These are phyloP conservation scores for Salicornia ramosissima DNA, from an alignment of 148 eudicot genomes.

Conservation along the genomic window DNA sequence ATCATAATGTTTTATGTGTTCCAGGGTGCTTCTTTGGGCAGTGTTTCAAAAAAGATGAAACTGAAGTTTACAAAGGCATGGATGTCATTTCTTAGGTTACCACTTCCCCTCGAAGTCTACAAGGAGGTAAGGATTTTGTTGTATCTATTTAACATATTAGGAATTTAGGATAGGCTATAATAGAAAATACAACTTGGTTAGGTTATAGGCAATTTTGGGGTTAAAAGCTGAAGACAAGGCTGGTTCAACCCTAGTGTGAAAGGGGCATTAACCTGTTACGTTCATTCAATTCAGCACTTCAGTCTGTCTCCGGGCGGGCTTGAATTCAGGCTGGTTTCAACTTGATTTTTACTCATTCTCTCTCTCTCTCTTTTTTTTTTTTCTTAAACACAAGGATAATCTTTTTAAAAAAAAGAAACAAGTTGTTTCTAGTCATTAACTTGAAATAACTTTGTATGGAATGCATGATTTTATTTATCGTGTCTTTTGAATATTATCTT, in stretches of 20 bases:
- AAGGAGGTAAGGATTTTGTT: conserved; percentile 59
- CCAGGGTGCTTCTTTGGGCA: conserved; percentile 44
- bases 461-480: not conserved
- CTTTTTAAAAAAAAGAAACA: no score
- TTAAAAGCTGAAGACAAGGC: not conserved
- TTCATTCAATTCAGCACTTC: no score
- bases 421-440: no score
- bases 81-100: conserved; percentile 74
- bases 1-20: conserved; percentile 15
- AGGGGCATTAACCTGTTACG: not conserved
- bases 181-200: not conserved
- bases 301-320: no score
- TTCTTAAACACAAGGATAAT: no score
- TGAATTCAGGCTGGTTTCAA: no score
- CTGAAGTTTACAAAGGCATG: conserved; percentile 76
- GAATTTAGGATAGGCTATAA: no score
- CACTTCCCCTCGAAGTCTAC: conserved; percentile 85
- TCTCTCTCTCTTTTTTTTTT: no score
- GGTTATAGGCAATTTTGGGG: not conserved
- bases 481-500: not conserved
- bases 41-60: conserved; percentile 64
- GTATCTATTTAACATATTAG: no score
- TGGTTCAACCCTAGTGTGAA: not conserved
- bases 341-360: no score
- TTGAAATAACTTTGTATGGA: no score